phyloP scores from a whole-genome alignment of 768 basidiomycete genomes.

The Chalciporus pseudorubinellus region DNA sequence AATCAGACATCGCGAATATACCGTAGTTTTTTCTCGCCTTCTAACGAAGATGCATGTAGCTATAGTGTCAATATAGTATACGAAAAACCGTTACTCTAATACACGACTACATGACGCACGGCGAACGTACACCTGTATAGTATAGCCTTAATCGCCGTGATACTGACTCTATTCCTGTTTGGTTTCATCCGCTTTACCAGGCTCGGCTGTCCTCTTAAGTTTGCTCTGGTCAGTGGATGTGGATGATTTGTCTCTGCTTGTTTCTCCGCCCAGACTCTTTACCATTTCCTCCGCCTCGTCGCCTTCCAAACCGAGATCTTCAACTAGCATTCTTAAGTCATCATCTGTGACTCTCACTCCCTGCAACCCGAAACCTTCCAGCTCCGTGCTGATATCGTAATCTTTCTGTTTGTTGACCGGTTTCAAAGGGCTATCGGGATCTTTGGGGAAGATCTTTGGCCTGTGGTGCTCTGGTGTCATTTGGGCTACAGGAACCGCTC shows the following conservation, averaged over 20 bases:
- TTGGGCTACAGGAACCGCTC: conserved; percentile 68
- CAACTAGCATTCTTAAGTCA: conserved; percentile 67
- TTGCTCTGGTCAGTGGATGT: conserved; percentile 10
- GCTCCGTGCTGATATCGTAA: conserved; percentile 65
- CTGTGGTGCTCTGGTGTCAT: conserved; percentile 79
- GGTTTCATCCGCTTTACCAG: background rate
- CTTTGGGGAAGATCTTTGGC: conserved; percentile 49
- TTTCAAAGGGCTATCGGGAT: conserved; percentile 44
- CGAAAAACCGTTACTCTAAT: no score
- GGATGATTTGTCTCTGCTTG: conserved; percentile 9
- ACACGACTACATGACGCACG: no score
- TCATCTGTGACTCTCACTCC: conserved; percentile 77
- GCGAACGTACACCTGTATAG: no score
- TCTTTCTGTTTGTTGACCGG: conserved; percentile 58
- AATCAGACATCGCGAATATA: no score
- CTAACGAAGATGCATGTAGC: no score
- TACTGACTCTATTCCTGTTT: conserved; percentile 1
- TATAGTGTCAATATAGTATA: no score
- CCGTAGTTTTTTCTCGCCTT: no score
- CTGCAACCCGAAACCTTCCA: conserved; percentile 69
- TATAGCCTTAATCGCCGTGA: conserved; percentile 1
- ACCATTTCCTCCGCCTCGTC: conserved; percentile 78
- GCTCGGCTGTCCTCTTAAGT: conserved; percentile 1
- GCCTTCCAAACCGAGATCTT: conserved; percentile 71
- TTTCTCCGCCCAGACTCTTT: conserved; percentile 50